A percentile compares a stretch with the other conserved stretches of the same genome.
These are phyloP conservation scores for Fomitopsis betulina DNA, from an alignment of 1,284 basidiomycete species.

Conservation along the genomic window DNA sequence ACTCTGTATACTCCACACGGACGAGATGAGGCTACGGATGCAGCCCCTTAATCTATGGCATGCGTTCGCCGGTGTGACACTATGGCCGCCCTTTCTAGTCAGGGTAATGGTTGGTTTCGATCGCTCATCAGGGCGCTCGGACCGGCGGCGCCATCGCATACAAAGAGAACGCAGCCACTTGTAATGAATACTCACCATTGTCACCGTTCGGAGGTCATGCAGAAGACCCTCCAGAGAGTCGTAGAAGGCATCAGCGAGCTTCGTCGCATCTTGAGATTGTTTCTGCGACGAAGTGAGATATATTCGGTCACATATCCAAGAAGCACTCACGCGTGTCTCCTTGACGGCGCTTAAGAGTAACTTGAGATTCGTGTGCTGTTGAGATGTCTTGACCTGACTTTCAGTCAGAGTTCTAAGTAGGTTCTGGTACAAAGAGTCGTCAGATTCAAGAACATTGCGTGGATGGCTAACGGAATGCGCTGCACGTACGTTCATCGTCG, in stretches of 20 bases:
- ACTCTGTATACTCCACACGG: too few species aligned
- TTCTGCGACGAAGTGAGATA: conserved; percentile 32
- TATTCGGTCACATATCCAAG: conserved; percentile 10
- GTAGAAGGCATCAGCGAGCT: conserved; percentile 85
- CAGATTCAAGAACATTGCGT: conserved; percentile 15
- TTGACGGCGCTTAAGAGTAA: conserved; percentile 69
- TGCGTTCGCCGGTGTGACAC: too few species aligned
- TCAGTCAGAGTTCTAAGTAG: conserved; percentile 73
- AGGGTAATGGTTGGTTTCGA: too few species aligned
- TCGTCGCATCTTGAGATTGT: conserved; percentile 58
- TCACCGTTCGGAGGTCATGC: conserved; percentile 74
- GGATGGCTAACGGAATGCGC: conserved; percentile 24
- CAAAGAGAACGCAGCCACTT: conserved; percentile 10
- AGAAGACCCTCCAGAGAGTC: conserved; percentile 88
- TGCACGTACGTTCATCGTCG: conserved; percentile 39
- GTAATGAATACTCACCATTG: conserved; percentile 45
- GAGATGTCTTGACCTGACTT: conserved; percentile 50
- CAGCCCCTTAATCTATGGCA: too few species aligned
- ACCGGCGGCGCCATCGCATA: background rate
- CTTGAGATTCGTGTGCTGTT: conserved; percentile 60
- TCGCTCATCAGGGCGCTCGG: background rate
- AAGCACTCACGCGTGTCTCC: conserved; percentile 63
- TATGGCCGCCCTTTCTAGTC: too few species aligned
- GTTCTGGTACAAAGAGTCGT: conserved; percentile 43
- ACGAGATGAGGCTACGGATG: too few species aligned